Base-by-base conservation (phyloP, 1,284 basidiomycete genomes). In the Ceratobasidium sp. region DNA sequence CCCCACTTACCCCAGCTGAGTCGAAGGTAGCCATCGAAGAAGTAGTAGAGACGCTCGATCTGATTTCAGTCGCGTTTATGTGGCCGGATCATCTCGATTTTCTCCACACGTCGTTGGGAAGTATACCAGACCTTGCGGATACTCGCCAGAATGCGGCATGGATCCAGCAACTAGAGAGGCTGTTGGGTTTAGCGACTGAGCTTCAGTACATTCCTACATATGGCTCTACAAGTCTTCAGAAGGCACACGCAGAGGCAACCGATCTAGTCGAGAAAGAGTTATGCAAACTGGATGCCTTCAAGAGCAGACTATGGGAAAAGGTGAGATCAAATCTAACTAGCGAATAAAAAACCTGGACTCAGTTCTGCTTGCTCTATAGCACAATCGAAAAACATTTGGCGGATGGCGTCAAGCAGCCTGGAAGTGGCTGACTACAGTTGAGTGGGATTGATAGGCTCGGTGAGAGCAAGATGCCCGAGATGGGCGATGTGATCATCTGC, bases 341-440 rank as follows among this genome's bases (percentile, higher is more conserved):
- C 13, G 49, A 12, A 51, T 15, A 51, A 20, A 20, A 51, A 3
- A 2, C 13, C 20, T 15, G 49, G 49, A 15, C 49, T 51, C 20
- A 51, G 13, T 15, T 15, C 20, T 13, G 49, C 13, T 51, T 51
- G 3, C 49, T 3, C 3, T 13, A 20, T 20, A 51, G 49, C 10
- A 51, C 20, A 51, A 51, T 20, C 49, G 49, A 20, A 20, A 51
- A 20, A 12, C 49, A 20, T 2, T 64, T 23, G n/a, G 3, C n/a
- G 44, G 1, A 44, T n/a, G n/a, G 23, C 28, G 39, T 20, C 61
- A n/a, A 40, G 33, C 61, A 18, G 42, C 44, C 18, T 64, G 61
- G 61, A 15, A 44, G 39, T 64, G 61, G 61, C 61, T 64, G n/a
- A 64, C 61, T n/a, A 33, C 15, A 18, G n/a, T 64, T 18, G 61